Evolutionary conservation across 2,329 filamentous ascomycete species (phyloP), one percentile per base, ranked within the genome.

Genomic region (Fusarium phyllophilum): DNA sequence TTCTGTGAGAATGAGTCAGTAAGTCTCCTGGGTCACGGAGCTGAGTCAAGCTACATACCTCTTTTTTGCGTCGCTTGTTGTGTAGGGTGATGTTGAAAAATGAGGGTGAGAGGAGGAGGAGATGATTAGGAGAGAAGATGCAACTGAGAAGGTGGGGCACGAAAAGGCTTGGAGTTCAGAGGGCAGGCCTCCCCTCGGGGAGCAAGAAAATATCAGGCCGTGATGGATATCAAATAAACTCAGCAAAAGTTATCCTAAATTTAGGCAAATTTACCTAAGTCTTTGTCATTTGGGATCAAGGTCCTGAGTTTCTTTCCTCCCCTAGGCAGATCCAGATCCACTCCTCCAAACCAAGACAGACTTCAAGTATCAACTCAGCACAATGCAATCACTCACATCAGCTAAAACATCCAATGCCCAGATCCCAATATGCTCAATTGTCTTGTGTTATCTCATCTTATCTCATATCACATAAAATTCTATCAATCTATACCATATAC

Each of bases 401-500:
- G n/a, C n/a, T n/a, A n/a, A 26, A 26, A 26, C 26, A 26, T 13
- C 17, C 34, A 54, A 54, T 36, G 3, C 22, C 29, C 24, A 14
- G 8, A 51, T 52, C 56, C 56, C 44, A 59, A 51, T 59, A 13
- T 51, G 39, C 7, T 67, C 54, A 51, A 68, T 68, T 68, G 29
- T 38, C 22, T 24, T 67, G 26, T n/a, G n/a, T n/a, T 57, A 9
- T 46, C 22, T 42, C 67, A n/a, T 67, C 45, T 48, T 68, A n/a
- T 67, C 42, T 68, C 65, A 42, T 68, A 54, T 68, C 65, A 51
- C 67, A 36, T 66, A 41, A 38, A 54, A 54, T 14, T 65, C 57
- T 69, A 56, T 69, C 49, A 69, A 69, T 69, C 66, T 72, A 74
- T 52, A 34, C 58, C 59, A 26, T 68, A 69, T 22, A 51, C 66